Evolutionary conservation across 257 asterid species (phyloP), one percentile per base, ranked within the genome.

Genomic region (Salvia splendens): DNA sequence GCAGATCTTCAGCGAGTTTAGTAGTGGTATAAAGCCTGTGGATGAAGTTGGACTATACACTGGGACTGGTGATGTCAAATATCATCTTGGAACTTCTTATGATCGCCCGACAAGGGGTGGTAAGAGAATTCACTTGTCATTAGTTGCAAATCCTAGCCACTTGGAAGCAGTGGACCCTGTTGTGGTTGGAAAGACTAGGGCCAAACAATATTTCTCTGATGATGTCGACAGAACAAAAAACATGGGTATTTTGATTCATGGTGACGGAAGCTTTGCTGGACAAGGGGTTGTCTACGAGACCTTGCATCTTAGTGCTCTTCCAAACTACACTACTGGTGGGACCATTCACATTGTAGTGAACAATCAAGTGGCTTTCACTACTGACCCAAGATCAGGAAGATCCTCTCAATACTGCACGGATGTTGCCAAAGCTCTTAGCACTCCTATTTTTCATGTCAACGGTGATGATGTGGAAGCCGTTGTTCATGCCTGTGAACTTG

Each of bases 271-370:
- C 76, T 92, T 92, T 84, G 97, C 98, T 46, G 98, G 97, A 35
- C 98, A 92, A 80, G 98, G 98, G 65, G 98, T 92, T 73, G 98
- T 92, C 53, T 92, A 92, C 30, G 98, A 92, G 89, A 92, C 98
- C 17, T 80, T 92, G 85, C 98, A 92, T 87, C 94, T 92, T 54
- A 92, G 98, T 79, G 98, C 98, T 68, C 96, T 92, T 76, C 98
- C 98, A 45, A 92, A 92, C 68, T 92, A 89, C 79, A 79, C 95
- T 54, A 89, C 98, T 14, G 98, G 98, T 35, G 98, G 98, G 68
- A 92, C 98, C 69, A 89, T 92, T 75, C 98, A 92, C 85, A 89
- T 92, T 38, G 98, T 92, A 72, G 96, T 92, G 77, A 92, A 92
- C 78, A 92, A 92, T 82, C 98, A 92, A 78, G 98, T 92, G 65